phyloP scores from a whole-genome alignment of 768 basidiomycete species.

The Rhizopogon salebrosus region DNA sequence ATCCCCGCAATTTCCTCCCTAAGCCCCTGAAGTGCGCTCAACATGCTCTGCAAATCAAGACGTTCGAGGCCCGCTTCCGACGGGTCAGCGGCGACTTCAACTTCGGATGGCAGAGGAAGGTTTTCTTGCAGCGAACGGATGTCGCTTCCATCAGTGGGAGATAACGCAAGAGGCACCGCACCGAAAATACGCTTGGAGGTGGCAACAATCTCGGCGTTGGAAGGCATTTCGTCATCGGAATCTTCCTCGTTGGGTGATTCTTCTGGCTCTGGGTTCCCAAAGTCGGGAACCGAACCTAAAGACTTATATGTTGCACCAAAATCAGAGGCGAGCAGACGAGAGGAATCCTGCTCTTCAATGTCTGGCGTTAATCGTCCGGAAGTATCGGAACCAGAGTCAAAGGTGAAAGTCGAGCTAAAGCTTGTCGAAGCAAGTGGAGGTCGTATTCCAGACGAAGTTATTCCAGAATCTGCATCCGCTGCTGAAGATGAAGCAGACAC shows the following conservation, averaged over 20 bases:
- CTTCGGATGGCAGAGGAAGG: neutral
- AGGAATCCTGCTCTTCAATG: conserved; percentile 16
- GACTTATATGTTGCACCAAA: conserved; percentile 40
- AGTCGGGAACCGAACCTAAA: conserved; percentile 55
- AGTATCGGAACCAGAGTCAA: conserved; percentile 10
- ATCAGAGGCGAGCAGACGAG: conserved; percentile 8
- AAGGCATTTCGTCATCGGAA: conserved; percentile 36
- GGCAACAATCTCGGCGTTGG: conserved; percentile 41
- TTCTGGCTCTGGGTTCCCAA: conserved; percentile 40
- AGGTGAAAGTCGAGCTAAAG: conserved; percentile 26
- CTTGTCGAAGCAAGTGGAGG: conserved; percentile 8
- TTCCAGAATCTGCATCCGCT: neutral
- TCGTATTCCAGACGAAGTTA: neutral
- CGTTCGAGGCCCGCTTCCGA: conserved; percentile 35
- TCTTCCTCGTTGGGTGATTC: conserved; percentile 10
- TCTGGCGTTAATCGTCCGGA: conserved; percentile 22
- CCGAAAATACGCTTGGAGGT: conserved; percentile 52
- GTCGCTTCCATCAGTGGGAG: conserved; percentile 11
- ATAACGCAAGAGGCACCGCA: conserved; percentile 8
- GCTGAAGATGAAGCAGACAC: conserved; percentile 48
- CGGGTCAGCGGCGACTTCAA: conserved; percentile 21
- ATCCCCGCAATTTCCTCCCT: conserved; percentile 72
- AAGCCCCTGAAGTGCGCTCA: conserved; percentile 60
- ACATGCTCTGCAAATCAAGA: conserved; percentile 60
- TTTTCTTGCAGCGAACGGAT: neutral